Conservation (phyloP, 768 basidiomycete genomes). For the Butyriboletus loyo region DNA sequence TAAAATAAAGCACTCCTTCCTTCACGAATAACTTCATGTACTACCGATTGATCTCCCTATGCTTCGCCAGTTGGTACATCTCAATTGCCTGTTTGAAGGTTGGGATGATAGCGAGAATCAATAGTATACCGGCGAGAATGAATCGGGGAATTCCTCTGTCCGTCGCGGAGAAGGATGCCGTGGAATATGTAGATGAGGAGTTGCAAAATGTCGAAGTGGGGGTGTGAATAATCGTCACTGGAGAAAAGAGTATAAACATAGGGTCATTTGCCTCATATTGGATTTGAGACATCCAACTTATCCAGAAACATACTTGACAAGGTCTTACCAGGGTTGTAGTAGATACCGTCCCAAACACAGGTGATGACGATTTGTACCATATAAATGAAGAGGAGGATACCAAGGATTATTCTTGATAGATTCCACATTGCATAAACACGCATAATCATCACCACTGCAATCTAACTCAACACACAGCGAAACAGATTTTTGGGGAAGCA, state of each 20-base stretch:
- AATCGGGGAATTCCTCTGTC: conserved; percentile 9
- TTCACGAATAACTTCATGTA: conserved; percentile 3
- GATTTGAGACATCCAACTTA: not conserved
- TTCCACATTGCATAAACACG: conserved; percentile 16
- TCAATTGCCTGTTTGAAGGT: not conserved
- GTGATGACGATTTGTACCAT: not conserved
- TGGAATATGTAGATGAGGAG: not conserved
- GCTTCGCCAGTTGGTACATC: conserved; percentile 4
- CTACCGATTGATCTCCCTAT: conserved; percentile 4
- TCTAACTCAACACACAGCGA: not conserved
- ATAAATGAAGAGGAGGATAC: conserved; percentile 2
- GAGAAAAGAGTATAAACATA: not conserved
- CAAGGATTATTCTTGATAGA: conserved; percentile 6
- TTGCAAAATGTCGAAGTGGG: not conserved
- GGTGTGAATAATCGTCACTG: not conserved
- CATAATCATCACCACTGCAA: conserved; percentile 14
- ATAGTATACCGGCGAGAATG: not conserved
- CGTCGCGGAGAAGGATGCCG: not conserved
- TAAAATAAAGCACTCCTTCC: conserved; percentile 14
- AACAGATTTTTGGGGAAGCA: accelerated
- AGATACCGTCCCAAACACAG: not conserved
- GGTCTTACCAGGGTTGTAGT: not conserved
- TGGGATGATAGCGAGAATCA: not conserved
- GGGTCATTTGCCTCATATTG: not conserved
- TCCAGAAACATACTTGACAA: not conserved